Conservation (phyloP, 2,329 filamentous ascomycete genomes). For the Pseudogymnoascus sp. region DNA sequence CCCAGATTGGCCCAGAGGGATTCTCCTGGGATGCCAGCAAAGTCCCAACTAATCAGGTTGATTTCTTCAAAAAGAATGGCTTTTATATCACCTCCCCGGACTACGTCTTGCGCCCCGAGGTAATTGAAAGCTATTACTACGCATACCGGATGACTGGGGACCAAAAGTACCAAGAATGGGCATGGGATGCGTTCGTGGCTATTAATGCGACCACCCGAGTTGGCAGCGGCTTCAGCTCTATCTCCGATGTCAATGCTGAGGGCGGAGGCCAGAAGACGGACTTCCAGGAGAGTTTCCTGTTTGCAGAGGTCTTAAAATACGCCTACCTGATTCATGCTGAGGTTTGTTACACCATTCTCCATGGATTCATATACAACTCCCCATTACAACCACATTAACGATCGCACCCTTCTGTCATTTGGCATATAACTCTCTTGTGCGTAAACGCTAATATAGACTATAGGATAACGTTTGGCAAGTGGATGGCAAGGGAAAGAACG, state of each 20-base stretch:
- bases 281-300: constrained; percentile 81
- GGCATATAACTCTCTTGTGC: background rate
- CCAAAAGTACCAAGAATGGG: constrained; percentile 72
- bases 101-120: constrained; percentile 73
- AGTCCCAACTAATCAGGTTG: constrained; percentile 40
- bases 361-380: background rate
- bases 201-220: constrained; percentile 59
- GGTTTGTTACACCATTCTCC: constrained; percentile 21
- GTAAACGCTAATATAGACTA: constrained; percentile 5
- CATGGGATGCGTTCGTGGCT: constrained; percentile 68
- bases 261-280: constrained; percentile 58
- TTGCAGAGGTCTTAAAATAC: constrained; percentile 85
- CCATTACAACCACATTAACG: background rate
- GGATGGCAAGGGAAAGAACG: constrained; percentile 42
- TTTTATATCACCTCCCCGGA: constrained; percentile 59
- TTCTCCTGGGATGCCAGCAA: constrained; percentile 56
- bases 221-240: constrained; percentile 59
- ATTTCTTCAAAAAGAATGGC: constrained; percentile 60
- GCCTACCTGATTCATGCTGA: constrained; percentile 56
- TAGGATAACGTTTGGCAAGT: constrained; percentile 47
- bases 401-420: constrained; percentile 5
- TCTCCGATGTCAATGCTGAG: constrained; percentile 58
- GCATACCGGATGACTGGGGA: constrained; percentile 75
- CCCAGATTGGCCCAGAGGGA: constrained; percentile 69
- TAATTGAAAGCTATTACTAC: constrained; percentile 81